phyloP scores from a whole-genome alignment of 2,329 filamentous ascomycete species.

The Colletotrichum theobromicola region DNA sequence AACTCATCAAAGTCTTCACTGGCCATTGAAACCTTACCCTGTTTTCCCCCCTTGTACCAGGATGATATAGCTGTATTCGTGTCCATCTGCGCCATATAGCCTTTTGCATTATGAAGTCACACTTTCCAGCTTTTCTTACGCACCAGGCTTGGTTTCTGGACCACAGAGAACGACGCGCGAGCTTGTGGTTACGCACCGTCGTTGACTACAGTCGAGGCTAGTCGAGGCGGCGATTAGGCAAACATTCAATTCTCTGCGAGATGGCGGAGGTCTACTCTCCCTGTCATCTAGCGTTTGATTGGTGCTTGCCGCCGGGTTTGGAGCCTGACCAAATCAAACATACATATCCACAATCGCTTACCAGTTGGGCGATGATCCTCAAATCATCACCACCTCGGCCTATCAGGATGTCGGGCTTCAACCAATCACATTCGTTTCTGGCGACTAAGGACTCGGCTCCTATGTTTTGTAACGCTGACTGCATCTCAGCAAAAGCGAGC shows the following conservation, averaged over 20 bases:
- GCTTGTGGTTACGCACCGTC: not conserved
- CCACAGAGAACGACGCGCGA: not conserved
- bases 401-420: not conserved
- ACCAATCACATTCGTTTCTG: not conserved
- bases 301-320: not conserved
- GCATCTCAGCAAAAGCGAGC: not conserved
- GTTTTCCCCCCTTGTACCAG: not conserved
- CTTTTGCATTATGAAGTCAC: not conserved
- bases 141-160: not conserved
- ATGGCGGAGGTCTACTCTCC: not conserved
- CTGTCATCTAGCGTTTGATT: not conserved
- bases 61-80: not conserved
- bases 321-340: not conserved
- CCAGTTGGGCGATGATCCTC: not conserved
- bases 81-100: not conserved
- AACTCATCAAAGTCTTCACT: not conserved
- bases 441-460: not conserved
- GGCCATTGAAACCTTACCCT: not conserved
- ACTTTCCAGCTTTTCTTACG: not conserved
- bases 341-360: not conserved
- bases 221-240: not conserved
- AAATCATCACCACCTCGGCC: not conserved
- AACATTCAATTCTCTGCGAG: not conserved
- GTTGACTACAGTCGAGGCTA: not conserved
- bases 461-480: not conserved